Base-by-base conservation (phyloP, 179 eudicot species). In the Sideroxylon spinosum region DNA sequence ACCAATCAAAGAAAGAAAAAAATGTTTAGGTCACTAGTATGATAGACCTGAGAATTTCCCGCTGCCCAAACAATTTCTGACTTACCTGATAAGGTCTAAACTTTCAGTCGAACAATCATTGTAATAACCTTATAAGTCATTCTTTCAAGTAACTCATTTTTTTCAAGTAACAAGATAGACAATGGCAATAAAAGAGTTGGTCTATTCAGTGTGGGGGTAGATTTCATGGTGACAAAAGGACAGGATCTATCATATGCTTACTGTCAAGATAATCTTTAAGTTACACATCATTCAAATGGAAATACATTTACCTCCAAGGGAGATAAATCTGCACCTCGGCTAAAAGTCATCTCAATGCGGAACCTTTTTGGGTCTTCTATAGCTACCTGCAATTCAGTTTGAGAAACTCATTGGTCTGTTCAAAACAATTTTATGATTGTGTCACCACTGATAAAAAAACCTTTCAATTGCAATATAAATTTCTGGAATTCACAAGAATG, bases 291-390 rank as follows among this genome's bases (percentile, higher is more conserved):
- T 22, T 13, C 32, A 17, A 70, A 16, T 68, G 67, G 5, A 37
- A 37, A 55, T 2, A 14, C 26, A 77, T 84, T 37, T 87, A 95
- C 98, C 97, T 95, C 97, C 83, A 95, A 75, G 32, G 97, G 98
- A 19, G 97, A 93, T 76, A 93, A 91, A 86, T 95, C 98, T 74
- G 98, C 98, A 74, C 98, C 98, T 19, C 98, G 92, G 83, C 98
- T 95, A 84, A 95, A 95, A 79, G 98, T 95, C 91, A 95, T 76
- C 83, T 95, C 98, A 6, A 93, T 80, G 79, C 98, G 97, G 72
- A 87, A 95, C 77, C 97, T 84, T 84, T 90, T 89, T 56, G 91
- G 93, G 74, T 95, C 98, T 79, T 93, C 98, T 73, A 93, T 80
- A 80, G 93, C 81, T 77, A 95, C 90, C 98, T 95, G 88, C 83